Percentiles rank a stretch among this genome's conserved stretches.
phyloP scores from a whole-genome alignment of 2,329 filamentous ascomycete species.

The Aspergillus tubingensis region DNA sequence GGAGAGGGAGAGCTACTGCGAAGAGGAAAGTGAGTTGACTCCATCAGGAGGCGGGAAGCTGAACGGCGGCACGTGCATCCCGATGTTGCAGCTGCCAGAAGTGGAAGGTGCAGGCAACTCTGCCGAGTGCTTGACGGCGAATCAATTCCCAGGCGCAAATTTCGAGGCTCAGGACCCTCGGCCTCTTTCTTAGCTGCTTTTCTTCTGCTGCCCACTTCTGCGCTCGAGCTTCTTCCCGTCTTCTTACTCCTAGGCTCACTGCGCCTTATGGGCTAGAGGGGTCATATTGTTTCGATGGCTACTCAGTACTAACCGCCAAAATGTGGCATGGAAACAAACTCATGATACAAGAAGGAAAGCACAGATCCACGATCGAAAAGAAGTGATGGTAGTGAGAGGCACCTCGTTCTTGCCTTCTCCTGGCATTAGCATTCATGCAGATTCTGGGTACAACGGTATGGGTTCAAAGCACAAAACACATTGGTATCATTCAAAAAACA shows the following conservation, averaged over 20 bases:
- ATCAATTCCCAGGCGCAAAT: not conserved
- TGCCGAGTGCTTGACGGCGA: conserved; percentile 9
- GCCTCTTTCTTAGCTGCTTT: not conserved
- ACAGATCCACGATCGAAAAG: not conserved
- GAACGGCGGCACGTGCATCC: conserved; percentile 2
- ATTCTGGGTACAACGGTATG: not conserved
- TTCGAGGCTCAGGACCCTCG: not conserved
- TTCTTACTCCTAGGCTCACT: not conserved
- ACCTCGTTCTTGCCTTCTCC: not conserved
- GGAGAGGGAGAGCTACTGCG: too few species aligned
- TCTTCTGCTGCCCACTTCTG: not conserved
- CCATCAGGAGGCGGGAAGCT: not conserved
- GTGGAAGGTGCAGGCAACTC: conserved; percentile 11
- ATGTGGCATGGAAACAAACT: too few species aligned
- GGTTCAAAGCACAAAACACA: not conserved
- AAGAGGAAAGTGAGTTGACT: too few species aligned
- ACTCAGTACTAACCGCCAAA: too few species aligned
- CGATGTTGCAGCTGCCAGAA: not conserved
- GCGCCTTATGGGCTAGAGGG: not conserved
- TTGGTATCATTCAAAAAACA: conserved; percentile 2
- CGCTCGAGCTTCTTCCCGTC: not conserved
- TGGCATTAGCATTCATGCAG: not conserved
- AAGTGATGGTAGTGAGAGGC: not conserved
- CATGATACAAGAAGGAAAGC: not conserved
- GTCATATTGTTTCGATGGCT: not conserved